Conservation (phyloP, 2,329 filamentous ascomycete genomes). For the Didymella arachidicola region DNA sequence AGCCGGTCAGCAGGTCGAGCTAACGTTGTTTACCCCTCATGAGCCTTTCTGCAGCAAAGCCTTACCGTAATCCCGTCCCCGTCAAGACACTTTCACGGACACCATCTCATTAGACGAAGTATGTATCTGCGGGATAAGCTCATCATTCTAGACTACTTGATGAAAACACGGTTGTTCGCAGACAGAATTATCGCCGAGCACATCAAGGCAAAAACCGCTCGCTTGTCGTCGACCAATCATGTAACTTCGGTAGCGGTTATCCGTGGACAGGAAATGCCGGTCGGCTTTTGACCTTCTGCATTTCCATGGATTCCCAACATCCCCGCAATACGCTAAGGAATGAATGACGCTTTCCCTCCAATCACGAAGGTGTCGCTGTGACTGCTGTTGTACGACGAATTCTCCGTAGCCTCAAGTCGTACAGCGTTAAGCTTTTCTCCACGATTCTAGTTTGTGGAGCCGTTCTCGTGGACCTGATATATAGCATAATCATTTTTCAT, state of each 20-base stretch:
- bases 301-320: background rate
- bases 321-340: conserved; percentile 9
- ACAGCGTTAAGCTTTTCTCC: background rate
- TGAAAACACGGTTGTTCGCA: too few relatives aligned
- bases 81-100: background rate
- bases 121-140: background rate
- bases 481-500: background rate
- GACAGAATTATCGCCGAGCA: background rate
- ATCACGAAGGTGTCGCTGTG: background rate
- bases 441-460: conserved; percentile 16
- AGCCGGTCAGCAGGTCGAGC: too few relatives aligned
- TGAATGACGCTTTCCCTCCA: background rate
- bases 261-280: background rate
- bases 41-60: background rate
- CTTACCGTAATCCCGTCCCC: background rate
- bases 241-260: background rate
- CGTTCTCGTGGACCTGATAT: background rate
- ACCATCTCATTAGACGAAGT: background rate
- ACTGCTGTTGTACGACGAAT: background rate
- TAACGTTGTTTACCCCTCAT: too few relatives aligned
- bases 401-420: background rate
- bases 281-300: conserved; percentile 8
- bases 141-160: background rate
- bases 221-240: background rate
- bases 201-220: conserved; percentile 4